phyloP scores from a whole-genome alignment of 108 stramenopile genomes.

The Fragilaria crotonensis region DNA sequence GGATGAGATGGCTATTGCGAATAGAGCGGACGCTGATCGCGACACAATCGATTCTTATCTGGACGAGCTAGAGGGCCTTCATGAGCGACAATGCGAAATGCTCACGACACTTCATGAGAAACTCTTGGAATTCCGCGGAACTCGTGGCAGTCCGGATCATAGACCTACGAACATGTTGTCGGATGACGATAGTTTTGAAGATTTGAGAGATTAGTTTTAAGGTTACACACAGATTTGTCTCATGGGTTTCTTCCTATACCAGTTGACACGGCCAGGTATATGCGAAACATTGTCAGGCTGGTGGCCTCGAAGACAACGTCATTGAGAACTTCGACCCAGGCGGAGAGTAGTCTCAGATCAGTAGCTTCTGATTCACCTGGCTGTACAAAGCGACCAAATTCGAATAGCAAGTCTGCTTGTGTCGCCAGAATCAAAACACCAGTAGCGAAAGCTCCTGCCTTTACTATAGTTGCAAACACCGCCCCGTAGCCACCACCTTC shows the following conservation, averaged over 20 bases:
- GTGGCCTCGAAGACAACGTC: slow-evolving; percentile 69
- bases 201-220: slow-evolving; percentile 1
- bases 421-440: slow-evolving; percentile 65
- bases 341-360: slow-evolving; percentile 31
- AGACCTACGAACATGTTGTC: neutral
- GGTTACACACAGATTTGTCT: neutral
- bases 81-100: slow-evolving; percentile 43
- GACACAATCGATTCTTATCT: slow-evolving; percentile 66
- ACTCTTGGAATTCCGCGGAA: neutral
- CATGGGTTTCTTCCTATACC: too few species aligned
- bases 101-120: slow-evolving; percentile 40
- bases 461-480: slow-evolving; percentile 25
- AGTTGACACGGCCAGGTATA: slow-evolving; percentile 13
- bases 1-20: slow-evolving; percentile 67
- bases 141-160: neutral
- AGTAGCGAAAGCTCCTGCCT: slow-evolving; percentile 71
- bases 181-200: slow-evolving; percentile 5
- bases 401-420: slow-evolving; percentile 62
- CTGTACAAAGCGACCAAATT: slow-evolving; percentile 52
- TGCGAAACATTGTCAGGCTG: slow-evolving; percentile 40
- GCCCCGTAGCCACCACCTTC: slow-evolving; percentile 11
- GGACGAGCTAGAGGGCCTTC: slow-evolving; percentile 43
- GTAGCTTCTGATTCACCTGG: slow-evolving; percentile 55
- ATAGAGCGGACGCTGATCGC: slow-evolving; percentile 45
- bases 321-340: slow-evolving; percentile 58